A percentile compares a stretch with the other conserved stretches of the same genome.
phyloP scores from a whole-genome alignment of 176 grass and related monocot genomes.

The Chrysopogon serrulatus region DNA sequence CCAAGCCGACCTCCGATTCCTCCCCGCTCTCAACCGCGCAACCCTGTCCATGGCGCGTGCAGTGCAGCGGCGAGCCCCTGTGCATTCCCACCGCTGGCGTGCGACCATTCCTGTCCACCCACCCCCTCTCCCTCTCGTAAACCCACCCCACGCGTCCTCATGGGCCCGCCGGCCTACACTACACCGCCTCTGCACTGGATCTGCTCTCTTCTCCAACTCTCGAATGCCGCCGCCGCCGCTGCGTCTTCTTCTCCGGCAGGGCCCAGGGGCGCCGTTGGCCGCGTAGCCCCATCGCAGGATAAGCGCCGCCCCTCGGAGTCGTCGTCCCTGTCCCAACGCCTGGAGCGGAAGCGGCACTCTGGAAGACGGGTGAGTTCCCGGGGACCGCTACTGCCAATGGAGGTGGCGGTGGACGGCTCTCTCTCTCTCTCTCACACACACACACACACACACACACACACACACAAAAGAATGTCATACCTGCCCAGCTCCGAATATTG shows the following conservation, averaged over 20 bases:
- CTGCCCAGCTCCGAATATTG: too few relatives aligned
- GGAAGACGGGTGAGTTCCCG: constrained; percentile 59
- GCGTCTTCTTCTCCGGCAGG: background rate
- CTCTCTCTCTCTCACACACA: too few relatives aligned
- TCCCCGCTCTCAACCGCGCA: background rate
- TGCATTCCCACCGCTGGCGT: background rate
- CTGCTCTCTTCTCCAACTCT: background rate
- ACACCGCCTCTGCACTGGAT: background rate
- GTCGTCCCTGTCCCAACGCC: background rate
- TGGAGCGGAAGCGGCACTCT: constrained; percentile 40
- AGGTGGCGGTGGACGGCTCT: background rate
- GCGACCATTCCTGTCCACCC: background rate
- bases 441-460: too few relatives aligned
- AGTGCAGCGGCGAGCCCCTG: background rate
- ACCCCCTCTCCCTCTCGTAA: too few relatives aligned
- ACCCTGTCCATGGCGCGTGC: background rate
- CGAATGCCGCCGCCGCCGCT: background rate
- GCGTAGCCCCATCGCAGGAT: background rate
- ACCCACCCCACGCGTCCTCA: background rate
- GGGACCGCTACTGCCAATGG: background rate
- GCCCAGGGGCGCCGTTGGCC: background rate
- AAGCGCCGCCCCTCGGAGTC: background rate
- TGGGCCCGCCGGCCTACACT: background rate
- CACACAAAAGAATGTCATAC: too few relatives aligned
- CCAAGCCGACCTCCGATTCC: background rate